Evolutionary conservation across 1,284 basidiomycete genomes (phyloP).

Genomic region (Takashimella koratensis): DNA sequence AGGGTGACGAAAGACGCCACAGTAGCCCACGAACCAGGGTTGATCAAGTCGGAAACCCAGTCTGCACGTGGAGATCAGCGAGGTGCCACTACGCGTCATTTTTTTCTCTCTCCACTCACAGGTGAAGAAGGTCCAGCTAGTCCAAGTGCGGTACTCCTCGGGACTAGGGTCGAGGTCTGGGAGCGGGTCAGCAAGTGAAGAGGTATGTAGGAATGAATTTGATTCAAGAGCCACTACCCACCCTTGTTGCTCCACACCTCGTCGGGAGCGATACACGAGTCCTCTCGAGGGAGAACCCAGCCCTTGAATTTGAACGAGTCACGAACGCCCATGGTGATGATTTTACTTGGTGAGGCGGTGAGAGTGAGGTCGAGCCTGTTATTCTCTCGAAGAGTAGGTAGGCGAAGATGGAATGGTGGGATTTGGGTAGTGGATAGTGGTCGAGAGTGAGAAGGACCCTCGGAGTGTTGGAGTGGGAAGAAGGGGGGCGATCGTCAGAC

Average conservation of each 20-base stretch:
- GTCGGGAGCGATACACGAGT: constrained; percentile 37
- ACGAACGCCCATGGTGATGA: neutral
- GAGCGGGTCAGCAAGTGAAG: neutral
- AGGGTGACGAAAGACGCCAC: constrained; percentile 32
- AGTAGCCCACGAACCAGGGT: constrained; percentile 40
- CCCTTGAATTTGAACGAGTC: constrained; percentile 1
- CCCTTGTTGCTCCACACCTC: constrained; percentile 42
- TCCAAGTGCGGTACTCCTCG: constrained; percentile 35
- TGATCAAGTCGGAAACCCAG: constrained; percentile 41
- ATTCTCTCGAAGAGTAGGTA: neutral
- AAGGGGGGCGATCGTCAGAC: too few species aligned
- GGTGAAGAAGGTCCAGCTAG: constrained; percentile 35
- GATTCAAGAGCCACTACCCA: constrained; percentile 8
- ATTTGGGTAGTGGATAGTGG: neutral
- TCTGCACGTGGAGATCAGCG: constrained; percentile 15
- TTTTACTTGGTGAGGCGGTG: neutral
- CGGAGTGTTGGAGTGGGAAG: neutral
- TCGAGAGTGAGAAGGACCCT: too few species aligned
- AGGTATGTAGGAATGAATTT: neutral
- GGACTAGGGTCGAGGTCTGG: constrained; percentile 42
- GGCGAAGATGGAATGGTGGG: neutral
- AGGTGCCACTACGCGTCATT: constrained; percentile 4
- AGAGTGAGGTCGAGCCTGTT: neutral
- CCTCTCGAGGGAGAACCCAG: constrained; percentile 40
- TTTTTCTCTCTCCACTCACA: constrained; percentile 12